Conservation (phyloP, 768 basidiomycete species). For the Thelephora ganbajun region DNA sequence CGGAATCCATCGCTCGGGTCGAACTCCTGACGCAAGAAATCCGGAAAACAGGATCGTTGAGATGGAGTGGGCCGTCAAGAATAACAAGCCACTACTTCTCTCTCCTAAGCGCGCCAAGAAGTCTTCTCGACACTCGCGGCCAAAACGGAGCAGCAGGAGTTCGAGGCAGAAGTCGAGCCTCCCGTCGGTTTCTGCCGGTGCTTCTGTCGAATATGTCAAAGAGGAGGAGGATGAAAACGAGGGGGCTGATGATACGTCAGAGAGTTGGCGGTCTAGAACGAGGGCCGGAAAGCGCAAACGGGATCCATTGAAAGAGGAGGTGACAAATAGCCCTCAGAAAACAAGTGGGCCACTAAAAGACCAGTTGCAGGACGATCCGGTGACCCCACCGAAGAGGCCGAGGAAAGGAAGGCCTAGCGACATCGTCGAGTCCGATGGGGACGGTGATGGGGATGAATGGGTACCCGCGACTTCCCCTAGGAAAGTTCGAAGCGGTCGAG, state of each 20-base stretch:
- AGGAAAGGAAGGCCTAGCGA: conserved; percentile 17
- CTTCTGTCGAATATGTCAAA: neutral
- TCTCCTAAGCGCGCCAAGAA: conserved; percentile 39
- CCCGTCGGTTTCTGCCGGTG: conserved; percentile 1
- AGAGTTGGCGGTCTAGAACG: conserved; percentile 1
- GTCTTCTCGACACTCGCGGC: neutral
- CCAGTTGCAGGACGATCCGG: conserved; percentile 2
- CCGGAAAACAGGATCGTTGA: conserved; percentile 51
- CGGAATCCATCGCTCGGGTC: conserved; percentile 10
- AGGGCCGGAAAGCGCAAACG: neutral
- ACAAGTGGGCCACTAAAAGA: neutral
- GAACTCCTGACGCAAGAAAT: conserved; percentile 15
- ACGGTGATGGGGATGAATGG: neutral
- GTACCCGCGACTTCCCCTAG: neutral
- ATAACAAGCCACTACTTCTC: conserved; percentile 45
- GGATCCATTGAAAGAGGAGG: conserved; percentile 5
- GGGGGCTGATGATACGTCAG: conserved; percentile 6
- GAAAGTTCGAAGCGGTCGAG: neutral
- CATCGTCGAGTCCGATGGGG: neutral
- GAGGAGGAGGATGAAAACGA: conserved; percentile 20
- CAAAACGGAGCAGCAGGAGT: conserved; percentile 14
- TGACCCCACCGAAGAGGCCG: conserved; percentile 23
- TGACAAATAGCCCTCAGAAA: conserved; percentile 9
- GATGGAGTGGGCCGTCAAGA: conserved; percentile 65
- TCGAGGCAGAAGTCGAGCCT: conserved; percentile 12